Percentiles rank a stretch among this genome's conserved stretches.
Conservation (phyloP, 805 yeast species). For the Teunomyces lycoperdinae region DNA sequence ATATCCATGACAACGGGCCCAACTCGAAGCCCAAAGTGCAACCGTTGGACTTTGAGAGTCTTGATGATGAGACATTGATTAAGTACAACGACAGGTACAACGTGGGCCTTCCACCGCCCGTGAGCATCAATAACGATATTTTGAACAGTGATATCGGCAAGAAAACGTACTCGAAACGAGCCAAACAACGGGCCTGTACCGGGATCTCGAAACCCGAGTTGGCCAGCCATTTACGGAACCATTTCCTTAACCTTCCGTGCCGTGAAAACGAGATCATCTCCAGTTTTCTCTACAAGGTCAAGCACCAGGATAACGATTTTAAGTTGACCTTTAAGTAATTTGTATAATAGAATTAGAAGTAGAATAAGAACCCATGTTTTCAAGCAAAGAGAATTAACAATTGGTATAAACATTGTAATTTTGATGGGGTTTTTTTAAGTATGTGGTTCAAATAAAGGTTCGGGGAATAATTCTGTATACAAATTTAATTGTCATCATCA, state of each 20-base stretch:
- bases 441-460: not conserved
- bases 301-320: slow-evolving; percentile 56
- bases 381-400: too few relatives aligned
- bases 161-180: slow-evolving; percentile 48
- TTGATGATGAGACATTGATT: slow-evolving; percentile 63
- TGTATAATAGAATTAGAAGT: too few relatives aligned
- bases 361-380: too few relatives aligned
- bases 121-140: slow-evolving; percentile 66
- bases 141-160: slow-evolving; percentile 72
- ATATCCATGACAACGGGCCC: slow-evolving; percentile 74
- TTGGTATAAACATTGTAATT: too few relatives aligned
- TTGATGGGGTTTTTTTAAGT: not conserved
- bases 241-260: slow-evolving; percentile 55
- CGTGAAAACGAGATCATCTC: slow-evolving; percentile 87
- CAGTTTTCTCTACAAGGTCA: slow-evolving; percentile 82
- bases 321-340: slow-evolving; percentile 35
- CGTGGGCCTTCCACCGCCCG: slow-evolving; percentile 55
- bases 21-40: slow-evolving; percentile 48
- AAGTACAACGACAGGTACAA: slow-evolving; percentile 63
- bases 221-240: slow-evolving; percentile 61
- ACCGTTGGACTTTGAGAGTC: slow-evolving; percentile 66
- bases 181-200: slow-evolving; percentile 18
- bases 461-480: too few relatives aligned
- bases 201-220: slow-evolving; percentile 59
- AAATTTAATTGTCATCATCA: not conserved